Evolutionary conservation across 164 flowering plant genomes (phyloP).

Genomic region (Amborella trichopoda): DNA sequence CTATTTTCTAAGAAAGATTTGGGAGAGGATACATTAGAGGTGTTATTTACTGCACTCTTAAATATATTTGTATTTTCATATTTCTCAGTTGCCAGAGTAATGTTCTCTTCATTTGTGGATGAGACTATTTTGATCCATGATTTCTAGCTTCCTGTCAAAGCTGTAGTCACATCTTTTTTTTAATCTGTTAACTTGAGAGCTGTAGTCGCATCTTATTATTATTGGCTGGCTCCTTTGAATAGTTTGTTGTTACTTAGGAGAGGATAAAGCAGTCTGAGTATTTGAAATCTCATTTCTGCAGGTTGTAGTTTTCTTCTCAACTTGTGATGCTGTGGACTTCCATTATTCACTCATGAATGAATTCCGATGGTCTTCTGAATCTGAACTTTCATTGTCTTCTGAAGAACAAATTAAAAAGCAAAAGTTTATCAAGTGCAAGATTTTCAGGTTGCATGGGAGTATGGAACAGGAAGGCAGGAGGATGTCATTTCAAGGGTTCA

Average conservation of each 20-base stretch:
- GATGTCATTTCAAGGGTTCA: constrained; percentile 56
- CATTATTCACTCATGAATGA: constrained; percentile 57
- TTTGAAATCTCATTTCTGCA: constrained; percentile 16
- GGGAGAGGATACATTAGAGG: too few species aligned
- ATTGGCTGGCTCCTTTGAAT: neutral
- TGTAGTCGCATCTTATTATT: neutral
- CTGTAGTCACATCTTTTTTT: too few species aligned
- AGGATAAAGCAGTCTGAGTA: too few species aligned
- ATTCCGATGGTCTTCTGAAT: constrained; percentile 40
- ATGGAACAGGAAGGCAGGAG: constrained; percentile 81
- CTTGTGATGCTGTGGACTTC: constrained; percentile 90
- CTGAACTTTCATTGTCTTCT: too few species aligned
- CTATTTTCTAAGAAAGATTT: too few species aligned
- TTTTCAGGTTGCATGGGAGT: constrained; percentile 73
- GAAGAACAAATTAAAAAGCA: constrained; percentile 21
- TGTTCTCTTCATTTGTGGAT: too few species aligned
- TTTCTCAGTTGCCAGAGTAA: too few species aligned
- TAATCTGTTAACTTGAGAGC: too few species aligned
- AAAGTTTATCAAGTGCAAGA: constrained; percentile 46
- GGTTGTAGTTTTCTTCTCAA: constrained; percentile 93
- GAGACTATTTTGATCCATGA: too few species aligned
- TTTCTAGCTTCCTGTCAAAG: too few species aligned
- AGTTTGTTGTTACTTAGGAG: neutral
- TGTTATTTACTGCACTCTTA: too few species aligned
- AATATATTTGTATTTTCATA: too few species aligned